These are phyloP conservation scores for Dothideomycetes sp. DNA, from an alignment of 2,329 filamentous ascomycete species.

Conservation along the genomic window DNA sequence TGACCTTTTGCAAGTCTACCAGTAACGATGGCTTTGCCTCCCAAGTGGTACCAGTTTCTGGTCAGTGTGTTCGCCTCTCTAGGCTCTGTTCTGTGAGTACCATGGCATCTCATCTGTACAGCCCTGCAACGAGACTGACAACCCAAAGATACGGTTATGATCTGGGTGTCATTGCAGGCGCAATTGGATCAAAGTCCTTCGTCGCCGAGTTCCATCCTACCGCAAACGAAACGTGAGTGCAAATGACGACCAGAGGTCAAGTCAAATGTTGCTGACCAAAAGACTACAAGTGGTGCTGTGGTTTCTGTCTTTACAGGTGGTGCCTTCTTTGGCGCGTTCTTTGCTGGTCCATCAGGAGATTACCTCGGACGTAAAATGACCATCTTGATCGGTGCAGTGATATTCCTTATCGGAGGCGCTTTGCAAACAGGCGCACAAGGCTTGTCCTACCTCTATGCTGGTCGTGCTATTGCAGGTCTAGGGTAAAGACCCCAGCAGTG, in stretches of 20 bases:
- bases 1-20: constrained; percentile 16
- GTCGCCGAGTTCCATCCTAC: constrained; percentile 31
- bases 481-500: too few species aligned
- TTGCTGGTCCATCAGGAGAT: constrained; percentile 57
- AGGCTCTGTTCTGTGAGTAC: constrained; percentile 48
- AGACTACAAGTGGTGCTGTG: constrained; percentile 61
- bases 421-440: constrained; percentile 60
- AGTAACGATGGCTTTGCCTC: constrained; percentile 50
- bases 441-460: constrained; percentile 57
- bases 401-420: constrained; percentile 64
- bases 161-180: constrained; percentile 51
- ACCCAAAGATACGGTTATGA: constrained; percentile 55
- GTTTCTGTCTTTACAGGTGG: constrained; percentile 71
- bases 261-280: too few species aligned
- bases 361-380: constrained; percentile 59
- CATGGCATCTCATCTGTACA: too few species aligned
- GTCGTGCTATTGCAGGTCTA: constrained; percentile 59
- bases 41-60: constrained; percentile 53
- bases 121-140: too few species aligned
- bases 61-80: constrained; percentile 51
- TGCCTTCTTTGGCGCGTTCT: constrained; percentile 59
- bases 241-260: too few species aligned
- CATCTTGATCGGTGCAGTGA: constrained; percentile 59
- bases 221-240: constrained; percentile 27
- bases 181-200: constrained; percentile 40